These are phyloP conservation scores for Stephanodiscus triporus DNA, from an alignment of 108 stramenopile genomes.

Conservation along the genomic window DNA sequence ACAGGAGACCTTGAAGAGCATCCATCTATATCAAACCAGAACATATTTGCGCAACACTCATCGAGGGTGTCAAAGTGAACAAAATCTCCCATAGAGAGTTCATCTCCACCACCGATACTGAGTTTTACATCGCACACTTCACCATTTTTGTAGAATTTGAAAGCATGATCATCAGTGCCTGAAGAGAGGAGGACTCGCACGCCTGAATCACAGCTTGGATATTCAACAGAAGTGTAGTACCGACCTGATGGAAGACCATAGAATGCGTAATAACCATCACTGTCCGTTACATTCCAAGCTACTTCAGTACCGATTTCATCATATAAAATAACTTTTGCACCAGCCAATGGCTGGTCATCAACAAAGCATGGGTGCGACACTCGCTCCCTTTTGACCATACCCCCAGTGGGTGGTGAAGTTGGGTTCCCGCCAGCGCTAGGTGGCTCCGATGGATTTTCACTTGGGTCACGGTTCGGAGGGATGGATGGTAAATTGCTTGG, in stretches of 20 bases:
- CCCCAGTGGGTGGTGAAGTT: too few relatives aligned
- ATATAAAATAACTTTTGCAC: slow-evolving; percentile 2
- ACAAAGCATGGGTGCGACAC: background rate
- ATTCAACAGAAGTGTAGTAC: background rate
- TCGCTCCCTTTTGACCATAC: too few relatives aligned
- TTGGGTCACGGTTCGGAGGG: too few relatives aligned
- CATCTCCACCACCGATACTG: background rate
- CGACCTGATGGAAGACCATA: slow-evolving; percentile 1
- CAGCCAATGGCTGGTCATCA: background rate
- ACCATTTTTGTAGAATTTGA: slow-evolving; percentile 16
- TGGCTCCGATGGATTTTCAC: too few relatives aligned
- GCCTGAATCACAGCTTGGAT: background rate
- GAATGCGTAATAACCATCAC: slow-evolving; percentile 10
- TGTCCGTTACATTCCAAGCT: slow-evolving; percentile 1
- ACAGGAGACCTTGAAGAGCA: slow-evolving; percentile 14
- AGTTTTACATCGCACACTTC: background rate
- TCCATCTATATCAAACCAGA: slow-evolving; percentile 18
- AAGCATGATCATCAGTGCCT: background rate
- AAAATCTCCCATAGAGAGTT: background rate
- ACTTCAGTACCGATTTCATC: background rate
- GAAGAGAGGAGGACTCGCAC: background rate
- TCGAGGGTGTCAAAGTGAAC: slow-evolving; percentile 26
- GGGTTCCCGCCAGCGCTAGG: too few relatives aligned
- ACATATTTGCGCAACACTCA: slow-evolving; percentile 25
- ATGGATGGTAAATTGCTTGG: too few relatives aligned